phyloP scores from a whole-genome alignment of 305 asterid species.

The Fraxinus baroniana region DNA sequence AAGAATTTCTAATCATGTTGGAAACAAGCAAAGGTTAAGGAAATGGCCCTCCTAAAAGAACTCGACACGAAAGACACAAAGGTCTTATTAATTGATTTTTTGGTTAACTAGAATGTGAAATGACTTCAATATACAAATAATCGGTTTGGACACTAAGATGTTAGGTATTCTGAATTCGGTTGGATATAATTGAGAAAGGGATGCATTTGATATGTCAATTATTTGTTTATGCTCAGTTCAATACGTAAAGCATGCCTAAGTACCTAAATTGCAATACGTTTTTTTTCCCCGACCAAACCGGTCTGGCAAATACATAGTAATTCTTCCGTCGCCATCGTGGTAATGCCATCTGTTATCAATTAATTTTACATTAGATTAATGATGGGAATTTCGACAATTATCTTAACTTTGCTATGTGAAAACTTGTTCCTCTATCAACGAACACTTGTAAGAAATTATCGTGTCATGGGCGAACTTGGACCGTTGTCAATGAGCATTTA shows the following conservation, averaged over 20 bases:
- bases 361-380: neutral
- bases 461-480: neutral
- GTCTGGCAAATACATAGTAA: neutral
- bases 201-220: neutral
- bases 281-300: neutral
- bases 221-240: neutral
- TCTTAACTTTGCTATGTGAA: neutral
- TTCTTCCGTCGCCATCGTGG: neutral
- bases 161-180: neutral
- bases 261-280: neutral
- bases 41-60: neutral
- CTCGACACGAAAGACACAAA: neutral
- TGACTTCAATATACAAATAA: neutral
- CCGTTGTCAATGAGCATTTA: neutral
- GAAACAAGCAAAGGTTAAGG: neutral
- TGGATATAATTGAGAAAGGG: neutral
- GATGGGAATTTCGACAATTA: neutral
- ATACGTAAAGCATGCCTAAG: neutral
- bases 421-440: neutral
- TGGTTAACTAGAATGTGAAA: neutral
- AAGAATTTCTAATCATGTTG: neutral
- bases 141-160: neutral
- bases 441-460: too few relatives aligned
- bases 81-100: neutral
- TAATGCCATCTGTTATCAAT: neutral